These are phyloP conservation scores for Stephanocyclus meneghinianus DNA, from an alignment of 352 stramenopile genomes.

Conservation along the genomic window DNA sequence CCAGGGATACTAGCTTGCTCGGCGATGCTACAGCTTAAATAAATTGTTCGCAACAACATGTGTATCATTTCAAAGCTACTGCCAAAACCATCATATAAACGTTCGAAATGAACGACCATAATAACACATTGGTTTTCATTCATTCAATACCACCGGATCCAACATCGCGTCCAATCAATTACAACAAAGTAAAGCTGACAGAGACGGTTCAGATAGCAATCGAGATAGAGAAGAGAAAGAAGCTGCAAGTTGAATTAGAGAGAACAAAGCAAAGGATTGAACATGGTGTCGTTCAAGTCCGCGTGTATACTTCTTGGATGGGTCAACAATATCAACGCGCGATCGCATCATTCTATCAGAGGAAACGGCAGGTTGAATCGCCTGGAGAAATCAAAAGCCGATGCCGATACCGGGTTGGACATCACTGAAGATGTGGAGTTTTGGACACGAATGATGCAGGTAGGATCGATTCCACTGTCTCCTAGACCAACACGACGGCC, in stretches of 20 bases:
- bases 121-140: not conserved
- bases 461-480: conserved; percentile 4
- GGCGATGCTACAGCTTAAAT: conserved; percentile 5
- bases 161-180: not conserved
- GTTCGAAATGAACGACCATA: no score
- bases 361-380: not conserved
- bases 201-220: not conserved
- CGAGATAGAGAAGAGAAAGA: not conserved
- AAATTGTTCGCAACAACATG: not conserved
- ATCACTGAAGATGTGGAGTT: conserved; percentile 25
- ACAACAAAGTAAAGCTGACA: not conserved
- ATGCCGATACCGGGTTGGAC: conserved; percentile 8
- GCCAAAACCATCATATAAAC: not conserved
- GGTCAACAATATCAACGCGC: not conserved
- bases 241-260: not conserved
- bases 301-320: conserved; percentile 2
- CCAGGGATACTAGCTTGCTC: not conserved
- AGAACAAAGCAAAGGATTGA: not conserved
- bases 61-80: conserved; percentile 1
- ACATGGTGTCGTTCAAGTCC: not conserved
- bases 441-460: conserved; percentile 21
- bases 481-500: not conserved
- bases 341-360: conserved; percentile 6
- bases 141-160: not conserved
- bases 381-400: not conserved